Evolutionary conservation across 2,329 filamentous ascomycete genomes (phyloP).

Genomic region (Penicillium palitans): DNA sequence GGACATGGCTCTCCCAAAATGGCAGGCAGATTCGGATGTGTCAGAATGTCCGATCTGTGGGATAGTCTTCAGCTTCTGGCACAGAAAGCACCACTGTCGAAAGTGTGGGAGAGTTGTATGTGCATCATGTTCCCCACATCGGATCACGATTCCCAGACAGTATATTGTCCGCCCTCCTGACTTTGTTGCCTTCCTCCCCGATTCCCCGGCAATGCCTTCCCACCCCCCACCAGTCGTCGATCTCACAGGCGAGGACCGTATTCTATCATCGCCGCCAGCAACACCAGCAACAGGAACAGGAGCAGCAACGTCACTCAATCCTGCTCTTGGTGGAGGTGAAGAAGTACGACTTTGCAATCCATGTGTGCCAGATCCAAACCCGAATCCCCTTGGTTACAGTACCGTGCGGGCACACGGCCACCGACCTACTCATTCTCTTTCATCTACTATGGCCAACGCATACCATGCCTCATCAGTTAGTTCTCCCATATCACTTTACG

Average conservation of each 20-base stretch:
- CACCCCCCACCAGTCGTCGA: slow-evolving; percentile 50
- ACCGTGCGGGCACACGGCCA: slow-evolving; percentile 26
- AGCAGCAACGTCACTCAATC: slow-evolving; percentile 38
- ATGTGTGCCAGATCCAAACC: slow-evolving; percentile 69
- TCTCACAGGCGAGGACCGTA: slow-evolving; percentile 46
- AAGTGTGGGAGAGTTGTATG: slow-evolving; percentile 96
- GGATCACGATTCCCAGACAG: slow-evolving; percentile 89
- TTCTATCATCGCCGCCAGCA: slow-evolving; percentile 15
- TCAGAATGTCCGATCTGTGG: slow-evolving; percentile 81
- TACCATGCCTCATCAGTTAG: slow-evolving; percentile 9
- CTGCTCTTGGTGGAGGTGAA: slow-evolving; percentile 62
- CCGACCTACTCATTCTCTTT: slow-evolving; percentile 23
- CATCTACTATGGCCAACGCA: slow-evolving; percentile 17
- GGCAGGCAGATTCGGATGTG: slow-evolving; percentile 87
- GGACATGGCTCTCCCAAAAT: slow-evolving; percentile 59
- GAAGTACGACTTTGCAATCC: slow-evolving; percentile 71
- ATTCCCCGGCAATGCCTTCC: slow-evolving; percentile 42
- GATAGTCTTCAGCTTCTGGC: slow-evolving; percentile 77
- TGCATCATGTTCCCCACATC: slow-evolving; percentile 83
- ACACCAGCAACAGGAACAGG: slow-evolving; percentile 6
- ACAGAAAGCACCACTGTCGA: slow-evolving; percentile 91
- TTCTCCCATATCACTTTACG: not conserved
- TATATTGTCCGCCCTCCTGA: slow-evolving; percentile 82
- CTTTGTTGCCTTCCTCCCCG: slow-evolving; percentile 36
- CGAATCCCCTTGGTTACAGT: slow-evolving; percentile 48